Conservation (phyloP, 495 filamentous ascomycete genomes). For the Eremomyces bilateralis region DNA sequence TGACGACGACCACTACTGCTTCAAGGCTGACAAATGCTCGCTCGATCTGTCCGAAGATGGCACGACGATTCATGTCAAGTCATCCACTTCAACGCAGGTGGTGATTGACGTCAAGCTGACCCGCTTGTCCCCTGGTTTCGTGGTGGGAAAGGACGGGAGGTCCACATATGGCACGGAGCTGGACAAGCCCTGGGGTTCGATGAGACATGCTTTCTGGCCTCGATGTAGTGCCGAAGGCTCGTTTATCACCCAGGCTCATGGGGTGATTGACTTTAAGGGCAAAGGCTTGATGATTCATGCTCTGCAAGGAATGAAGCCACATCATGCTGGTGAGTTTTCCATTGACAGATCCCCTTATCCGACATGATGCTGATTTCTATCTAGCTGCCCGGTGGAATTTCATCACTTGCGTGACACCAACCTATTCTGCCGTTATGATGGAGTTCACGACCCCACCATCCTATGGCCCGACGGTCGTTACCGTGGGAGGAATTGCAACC, state of each 20-base stretch:
- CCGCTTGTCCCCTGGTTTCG: conserved; percentile 56
- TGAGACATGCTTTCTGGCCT: conserved; percentile 88
- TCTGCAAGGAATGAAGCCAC: conserved; percentile 95
- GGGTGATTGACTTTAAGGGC: conserved; percentile 66
- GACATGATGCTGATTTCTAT: conserved; percentile 3
- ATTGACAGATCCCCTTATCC: background rate
- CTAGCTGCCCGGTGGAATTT: conserved; percentile 85
- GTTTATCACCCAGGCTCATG: conserved; percentile 64
- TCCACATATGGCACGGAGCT: conserved; percentile 71
- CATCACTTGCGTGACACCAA: conserved; percentile 70
- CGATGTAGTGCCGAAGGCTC: conserved; percentile 58
- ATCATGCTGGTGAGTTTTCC: conserved; percentile 52
- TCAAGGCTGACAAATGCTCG: conserved; percentile 65
- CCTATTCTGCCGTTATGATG: conserved; percentile 78
- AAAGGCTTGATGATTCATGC: conserved; percentile 57
- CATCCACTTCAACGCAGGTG: conserved; percentile 48
- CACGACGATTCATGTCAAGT: conserved; percentile 64
- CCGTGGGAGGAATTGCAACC: conserved; percentile 58
- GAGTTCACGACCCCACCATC: conserved; percentile 89
- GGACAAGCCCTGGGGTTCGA: conserved; percentile 68
- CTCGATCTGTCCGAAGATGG: conserved; percentile 70
- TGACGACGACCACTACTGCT: conserved; percentile 57
- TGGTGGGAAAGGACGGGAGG: conserved; percentile 68
- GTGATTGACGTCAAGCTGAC: conserved; percentile 48
- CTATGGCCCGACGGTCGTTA: conserved; percentile 75